Conservation (phyloP, 2,329 filamentous ascomycete species). For the Alternaria panax region DNA sequence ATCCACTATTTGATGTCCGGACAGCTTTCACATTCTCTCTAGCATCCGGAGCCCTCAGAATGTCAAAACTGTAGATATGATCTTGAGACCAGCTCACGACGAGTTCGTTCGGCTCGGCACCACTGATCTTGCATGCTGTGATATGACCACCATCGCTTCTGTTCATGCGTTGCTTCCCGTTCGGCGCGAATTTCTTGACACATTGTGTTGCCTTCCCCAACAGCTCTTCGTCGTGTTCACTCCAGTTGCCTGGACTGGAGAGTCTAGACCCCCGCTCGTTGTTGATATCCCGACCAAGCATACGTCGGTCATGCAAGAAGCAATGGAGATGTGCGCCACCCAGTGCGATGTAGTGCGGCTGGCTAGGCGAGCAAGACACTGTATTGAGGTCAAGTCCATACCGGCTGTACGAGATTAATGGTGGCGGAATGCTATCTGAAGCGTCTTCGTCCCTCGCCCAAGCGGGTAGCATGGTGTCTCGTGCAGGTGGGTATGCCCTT, state of each 20-base stretch:
- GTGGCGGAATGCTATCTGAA: slow-evolving; percentile 64
- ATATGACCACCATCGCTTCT: slow-evolving; percentile 68
- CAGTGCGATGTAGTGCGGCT: slow-evolving; percentile 73
- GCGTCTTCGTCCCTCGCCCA: slow-evolving; percentile 47
- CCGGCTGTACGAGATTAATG: slow-evolving; percentile 71
- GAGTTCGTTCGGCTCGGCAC: slow-evolving; percentile 72
- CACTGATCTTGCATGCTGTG: slow-evolving; percentile 74
- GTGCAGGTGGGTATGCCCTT: slow-evolving; percentile 64
- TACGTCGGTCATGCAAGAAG: slow-evolving; percentile 72
- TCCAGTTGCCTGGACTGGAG: slow-evolving; percentile 53
- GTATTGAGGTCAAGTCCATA: slow-evolving; percentile 71
- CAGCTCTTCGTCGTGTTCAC: slow-evolving; percentile 59
- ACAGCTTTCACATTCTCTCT: slow-evolving; percentile 48
- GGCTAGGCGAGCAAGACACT: slow-evolving; percentile 71
- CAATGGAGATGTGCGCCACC: slow-evolving; percentile 73
- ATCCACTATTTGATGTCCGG: slow-evolving; percentile 22
- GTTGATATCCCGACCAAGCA: slow-evolving; percentile 67
- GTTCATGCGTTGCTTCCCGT: slow-evolving; percentile 63
- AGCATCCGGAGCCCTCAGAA: slow-evolving; percentile 65
- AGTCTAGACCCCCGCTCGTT: slow-evolving; percentile 61
- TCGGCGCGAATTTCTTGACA: slow-evolving; percentile 70
- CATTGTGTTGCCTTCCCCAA: slow-evolving; percentile 69
- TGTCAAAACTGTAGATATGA: slow-evolving; percentile 71
- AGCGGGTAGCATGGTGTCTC: slow-evolving; percentile 29
- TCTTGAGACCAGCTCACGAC: slow-evolving; percentile 74